Conservation (phyloP, 2,329 filamentous ascomycete species). For the Hypomyces rosellus region DNA sequence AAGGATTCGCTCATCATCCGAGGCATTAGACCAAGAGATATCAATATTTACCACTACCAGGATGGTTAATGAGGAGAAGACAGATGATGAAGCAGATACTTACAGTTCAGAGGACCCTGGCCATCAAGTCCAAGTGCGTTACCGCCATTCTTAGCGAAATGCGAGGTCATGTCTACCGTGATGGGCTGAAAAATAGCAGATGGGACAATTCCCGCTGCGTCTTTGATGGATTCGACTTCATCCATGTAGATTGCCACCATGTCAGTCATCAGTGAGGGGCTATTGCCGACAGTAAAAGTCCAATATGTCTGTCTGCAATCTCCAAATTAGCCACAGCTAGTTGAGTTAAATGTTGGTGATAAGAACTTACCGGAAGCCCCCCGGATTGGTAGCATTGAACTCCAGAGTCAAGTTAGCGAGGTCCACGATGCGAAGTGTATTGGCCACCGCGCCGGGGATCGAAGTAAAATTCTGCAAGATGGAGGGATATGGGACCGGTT, state of each 20-base stretch:
- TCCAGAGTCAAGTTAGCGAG: constrained; percentile 16
- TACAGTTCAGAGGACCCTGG: constrained; percentile 20
- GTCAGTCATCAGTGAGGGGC: constrained; percentile 16
- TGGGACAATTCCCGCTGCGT: constrained; percentile 20
- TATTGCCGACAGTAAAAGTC: constrained; percentile 17
- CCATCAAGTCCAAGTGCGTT: constrained; percentile 25
- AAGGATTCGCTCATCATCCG: constrained; percentile 29
- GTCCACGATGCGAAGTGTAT: constrained; percentile 15
- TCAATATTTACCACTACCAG: constrained; percentile 18
- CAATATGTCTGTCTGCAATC: constrained; percentile 15
- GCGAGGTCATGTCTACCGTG: constrained; percentile 28
- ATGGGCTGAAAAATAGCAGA: constrained; percentile 34
- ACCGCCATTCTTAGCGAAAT: constrained; percentile 28
- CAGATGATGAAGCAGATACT: background rate
- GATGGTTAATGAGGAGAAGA: background rate
- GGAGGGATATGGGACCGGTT: constrained; percentile 13
- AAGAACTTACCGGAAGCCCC: constrained; percentile 18
- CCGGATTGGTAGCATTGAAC: constrained; percentile 17
- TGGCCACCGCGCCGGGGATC: constrained; percentile 12
- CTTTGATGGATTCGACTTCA: constrained; percentile 16
- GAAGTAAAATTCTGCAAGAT: constrained; percentile 17
- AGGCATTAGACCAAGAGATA: constrained; percentile 21
- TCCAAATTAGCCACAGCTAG: background rate
- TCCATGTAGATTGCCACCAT: constrained; percentile 17
- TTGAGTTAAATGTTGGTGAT: background rate